Percentiles rank a stretch among this genome's conserved stretches.
Conservation (phyloP, 208 protist genomes). For the Strigomonas galati region DNA sequence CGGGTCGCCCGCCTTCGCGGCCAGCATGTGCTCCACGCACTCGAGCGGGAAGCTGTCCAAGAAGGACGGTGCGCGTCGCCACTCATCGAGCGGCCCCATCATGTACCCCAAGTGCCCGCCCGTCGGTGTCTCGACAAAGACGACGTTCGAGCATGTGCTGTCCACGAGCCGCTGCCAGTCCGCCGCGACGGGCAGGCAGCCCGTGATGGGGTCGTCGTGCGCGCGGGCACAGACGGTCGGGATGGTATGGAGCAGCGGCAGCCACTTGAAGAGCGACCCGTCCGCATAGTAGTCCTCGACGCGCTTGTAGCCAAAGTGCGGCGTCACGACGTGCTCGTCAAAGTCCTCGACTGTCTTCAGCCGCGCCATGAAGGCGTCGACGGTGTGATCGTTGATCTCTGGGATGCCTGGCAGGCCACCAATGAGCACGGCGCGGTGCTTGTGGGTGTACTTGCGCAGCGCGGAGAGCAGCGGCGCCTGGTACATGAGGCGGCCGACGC, state of each 20-base stretch:
- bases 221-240: conserved; percentile 43
- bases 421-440: conserved; percentile 28
- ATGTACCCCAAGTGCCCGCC: conserved; percentile 63
- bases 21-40: conserved; percentile 12
- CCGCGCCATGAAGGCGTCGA: conserved; percentile 9
- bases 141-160: conserved; percentile 25
- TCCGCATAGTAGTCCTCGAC: conserved; percentile 43
- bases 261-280: conserved; percentile 29
- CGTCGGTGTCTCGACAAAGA: conserved; percentile 49
- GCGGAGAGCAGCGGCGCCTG: conserved; percentile 23
- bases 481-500: conserved; percentile 29
- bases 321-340: conserved; percentile 38
- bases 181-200: background rate
- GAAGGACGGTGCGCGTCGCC: conserved; percentile 10
- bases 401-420: conserved; percentile 20
- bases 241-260: conserved; percentile 15
- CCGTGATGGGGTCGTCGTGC: conserved; percentile 40
- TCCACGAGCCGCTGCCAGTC: conserved; percentile 41
- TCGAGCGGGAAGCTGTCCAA: conserved; percentile 31
- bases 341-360: conserved; percentile 34
- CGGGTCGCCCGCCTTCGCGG: background rate
- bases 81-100: conserved; percentile 30
- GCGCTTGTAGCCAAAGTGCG: conserved; percentile 45
- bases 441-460: conserved; percentile 31
- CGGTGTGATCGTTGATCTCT: conserved; percentile 13